Evolutionary conservation across 768 basidiomycete genomes (phyloP).

Genomic region (Dentipellis fragilis): DNA sequence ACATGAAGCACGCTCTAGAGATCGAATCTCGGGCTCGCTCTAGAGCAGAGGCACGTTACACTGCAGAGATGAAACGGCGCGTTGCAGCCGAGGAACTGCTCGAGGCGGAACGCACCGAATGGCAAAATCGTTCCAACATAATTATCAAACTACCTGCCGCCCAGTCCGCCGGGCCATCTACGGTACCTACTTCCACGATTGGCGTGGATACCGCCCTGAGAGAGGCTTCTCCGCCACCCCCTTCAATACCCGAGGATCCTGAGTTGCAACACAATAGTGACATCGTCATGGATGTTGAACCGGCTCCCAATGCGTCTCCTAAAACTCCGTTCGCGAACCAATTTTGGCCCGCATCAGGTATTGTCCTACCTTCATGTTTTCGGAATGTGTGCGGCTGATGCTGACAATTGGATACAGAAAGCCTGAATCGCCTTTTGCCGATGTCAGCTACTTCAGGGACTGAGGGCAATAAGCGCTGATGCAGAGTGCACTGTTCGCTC

Average conservation of each 20-base stretch:
- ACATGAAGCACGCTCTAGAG: conserved; percentile 25
- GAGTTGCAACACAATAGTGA: not conserved
- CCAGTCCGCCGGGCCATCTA: too few species aligned
- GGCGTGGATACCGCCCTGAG: too few species aligned
- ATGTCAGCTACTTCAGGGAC: too few species aligned
- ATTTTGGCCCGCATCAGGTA: not conserved
- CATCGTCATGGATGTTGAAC: not conserved
- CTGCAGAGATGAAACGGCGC: conserved; percentile 22
- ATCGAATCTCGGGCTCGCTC: conserved; percentile 23
- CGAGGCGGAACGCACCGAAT: not conserved
- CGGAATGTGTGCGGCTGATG: not conserved
- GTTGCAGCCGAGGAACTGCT: conserved; percentile 21
- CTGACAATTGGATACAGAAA: not conserved
- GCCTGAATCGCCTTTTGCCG: not conserved
- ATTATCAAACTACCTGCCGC: too few species aligned
- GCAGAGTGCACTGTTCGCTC: too few species aligned
- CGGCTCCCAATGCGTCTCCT: not conserved
- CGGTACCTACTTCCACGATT: too few species aligned
- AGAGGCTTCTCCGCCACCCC: too few species aligned
- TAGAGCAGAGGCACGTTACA: conserved; percentile 23
- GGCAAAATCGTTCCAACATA: not conserved
- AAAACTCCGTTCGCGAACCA: not conserved
- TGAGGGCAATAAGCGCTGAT: too few species aligned
- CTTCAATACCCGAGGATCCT: not conserved
- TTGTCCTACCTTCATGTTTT: not conserved